These are phyloP conservation scores for Prunus padus DNA, from an alignment of 306 rosid species.

Conservation along the genomic window DNA sequence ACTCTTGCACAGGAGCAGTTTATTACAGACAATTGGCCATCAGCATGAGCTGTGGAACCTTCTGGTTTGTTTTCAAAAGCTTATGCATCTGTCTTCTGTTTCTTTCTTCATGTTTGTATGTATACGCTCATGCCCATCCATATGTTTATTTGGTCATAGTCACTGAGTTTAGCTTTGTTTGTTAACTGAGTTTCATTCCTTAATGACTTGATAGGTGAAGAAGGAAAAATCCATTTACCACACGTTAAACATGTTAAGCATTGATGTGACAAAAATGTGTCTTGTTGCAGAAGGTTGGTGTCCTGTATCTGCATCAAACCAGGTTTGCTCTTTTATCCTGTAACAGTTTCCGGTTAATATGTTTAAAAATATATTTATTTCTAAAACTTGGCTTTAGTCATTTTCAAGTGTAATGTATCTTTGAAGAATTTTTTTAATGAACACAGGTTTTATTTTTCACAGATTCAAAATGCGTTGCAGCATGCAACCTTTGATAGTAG, in stretches of 20 bases:
- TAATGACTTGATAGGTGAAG: conserved; percentile 52
- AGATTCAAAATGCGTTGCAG: conserved; percentile 58
- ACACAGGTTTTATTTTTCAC: conserved; percentile 28
- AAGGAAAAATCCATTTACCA: conserved; percentile 72
- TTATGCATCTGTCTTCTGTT: neutral
- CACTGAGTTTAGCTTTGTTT: conserved; percentile 22
- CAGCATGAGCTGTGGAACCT: conserved; percentile 73
- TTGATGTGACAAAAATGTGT: conserved; percentile 83
- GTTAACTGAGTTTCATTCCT: conserved; percentile 23
- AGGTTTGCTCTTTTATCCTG: conserved; percentile 47
- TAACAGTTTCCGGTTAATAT: conserved; percentile 15
- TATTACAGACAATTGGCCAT: conserved; percentile 63
- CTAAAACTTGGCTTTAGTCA: neutral
- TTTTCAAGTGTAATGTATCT: neutral
- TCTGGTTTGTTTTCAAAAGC: conserved; percentile 56
- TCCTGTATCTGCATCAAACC: conserved; percentile 68
- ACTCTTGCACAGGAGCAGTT: conserved; percentile 51
- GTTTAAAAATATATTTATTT: neutral
- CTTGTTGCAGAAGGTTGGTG: conserved; percentile 95
- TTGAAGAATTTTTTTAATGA: neutral
- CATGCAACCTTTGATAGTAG: conserved; percentile 58
- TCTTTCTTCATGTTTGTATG: neutral
- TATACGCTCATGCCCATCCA: neutral
- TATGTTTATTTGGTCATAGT: conserved; percentile 20
- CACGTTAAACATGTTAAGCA: conserved; percentile 84